Percentiles rank a stretch among this genome's conserved stretches.
Conservation (phyloP, 331 rosid genomes). For the Acacia pycnantha region DNA sequence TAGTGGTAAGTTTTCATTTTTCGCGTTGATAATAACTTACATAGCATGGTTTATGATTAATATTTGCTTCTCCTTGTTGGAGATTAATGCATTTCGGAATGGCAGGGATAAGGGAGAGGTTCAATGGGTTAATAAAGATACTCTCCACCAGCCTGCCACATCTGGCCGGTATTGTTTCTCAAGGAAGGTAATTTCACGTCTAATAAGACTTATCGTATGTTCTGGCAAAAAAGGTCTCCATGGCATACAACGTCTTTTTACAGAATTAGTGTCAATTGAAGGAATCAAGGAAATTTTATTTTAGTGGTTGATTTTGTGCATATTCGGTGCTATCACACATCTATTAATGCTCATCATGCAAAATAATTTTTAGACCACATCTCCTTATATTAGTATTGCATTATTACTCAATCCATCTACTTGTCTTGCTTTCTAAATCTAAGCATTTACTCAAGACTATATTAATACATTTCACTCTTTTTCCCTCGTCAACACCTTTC, state of each 20-base stretch:
- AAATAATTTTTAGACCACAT: background rate
- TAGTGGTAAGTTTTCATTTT: conserved; percentile 43
- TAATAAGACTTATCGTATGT: background rate
- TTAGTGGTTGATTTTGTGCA: conserved; percentile 1
- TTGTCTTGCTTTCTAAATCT: conserved; percentile 18
- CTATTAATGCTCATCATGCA: background rate
- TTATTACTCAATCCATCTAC: background rate
- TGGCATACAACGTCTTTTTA: background rate
- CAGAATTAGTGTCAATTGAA: background rate
- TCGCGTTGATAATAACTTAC: background rate
- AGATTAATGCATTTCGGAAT: conserved; percentile 18
- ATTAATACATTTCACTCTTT: background rate
- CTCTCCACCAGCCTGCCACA: conserved; percentile 48
- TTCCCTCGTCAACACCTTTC: background rate
- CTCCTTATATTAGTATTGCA: background rate
- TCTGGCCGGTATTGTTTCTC: conserved; percentile 45
- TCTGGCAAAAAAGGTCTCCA: background rate
- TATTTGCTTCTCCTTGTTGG: background rate
- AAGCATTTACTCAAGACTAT: background rate
- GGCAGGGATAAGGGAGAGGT: conserved; percentile 71
- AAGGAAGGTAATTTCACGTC: conserved; percentile 64
- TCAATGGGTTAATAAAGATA: conserved; percentile 56
- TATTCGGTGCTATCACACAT: background rate
- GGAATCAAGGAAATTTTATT: background rate
- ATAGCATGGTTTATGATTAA: background rate